Base-by-base conservation (phyloP, 2,329 filamentous ascomycete species). In the Clarireedia homoeocarpa region DNA sequence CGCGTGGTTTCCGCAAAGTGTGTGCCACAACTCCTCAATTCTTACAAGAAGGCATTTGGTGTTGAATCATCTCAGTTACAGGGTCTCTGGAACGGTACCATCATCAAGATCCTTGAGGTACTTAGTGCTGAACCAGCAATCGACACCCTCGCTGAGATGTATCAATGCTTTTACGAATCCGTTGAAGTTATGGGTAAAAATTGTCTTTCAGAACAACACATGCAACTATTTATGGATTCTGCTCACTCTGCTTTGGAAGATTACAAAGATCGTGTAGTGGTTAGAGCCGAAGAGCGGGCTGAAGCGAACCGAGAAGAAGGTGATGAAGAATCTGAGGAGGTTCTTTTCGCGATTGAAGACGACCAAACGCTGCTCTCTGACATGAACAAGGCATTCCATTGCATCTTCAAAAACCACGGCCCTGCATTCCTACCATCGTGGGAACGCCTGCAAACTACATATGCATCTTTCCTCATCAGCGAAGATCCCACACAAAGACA, bases 381-480 rank as follows among this genome's bases (percentile, higher is more conserved):
- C 69, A 99, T 99, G 94, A 99, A 99, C 82, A 99, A 99, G 78
- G 92, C 94, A 0, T 99, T 95, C 81, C 94, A 99, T 73, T 92
- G 91, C 59, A 90, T 99, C 63, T 99, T 99, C 80, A 97, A 97
- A 78, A 91, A 96, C 74, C 91, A 96, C 70, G 89, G 89, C 24
- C 79, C 84, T 9, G 76, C 80, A 10, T 99, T 99, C 78, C 79
- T 99, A 53, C 86, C 85, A 5, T 78, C 89, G 44, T 99, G 92
- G 91, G 88, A 96, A 70, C 82, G 83, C 53, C 79, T 99, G 24
- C 83, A 96, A 71, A 76, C 80, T 10, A 95, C 90, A 55, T 97
- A 97, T 71, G 85, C 91, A 65, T 79, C 79, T 34, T 97, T 97
- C 71, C 85, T 96, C 62, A 82, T 81, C 44, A 94, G 88, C 56